Base-by-base conservation (phyloP, 768 basidiomycete species). In the Scleroderma bovista region DNA sequence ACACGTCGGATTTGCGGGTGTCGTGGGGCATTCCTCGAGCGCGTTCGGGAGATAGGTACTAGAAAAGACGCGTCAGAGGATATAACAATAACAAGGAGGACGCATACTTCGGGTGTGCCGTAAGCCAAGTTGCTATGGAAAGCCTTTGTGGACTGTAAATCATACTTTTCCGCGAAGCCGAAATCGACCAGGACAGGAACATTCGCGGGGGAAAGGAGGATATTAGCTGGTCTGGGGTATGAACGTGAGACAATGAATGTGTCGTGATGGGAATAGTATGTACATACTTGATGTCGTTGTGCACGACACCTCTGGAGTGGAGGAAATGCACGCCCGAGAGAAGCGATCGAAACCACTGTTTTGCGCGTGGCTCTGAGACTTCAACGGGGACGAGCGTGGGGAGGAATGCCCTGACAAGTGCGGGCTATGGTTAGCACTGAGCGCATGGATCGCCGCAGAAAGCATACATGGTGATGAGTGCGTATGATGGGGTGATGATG, bases 31-130 rank as follows among this genome's bases (percentile, higher is more conserved):
- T 73, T 8, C 93, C 93, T 32, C 84, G 79, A 2, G 95, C 93
- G 4, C 96, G 83, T 66, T 94, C 89, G 0, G 95, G 94, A 7
- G 89, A 86, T 7, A 97, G 81, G 67, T 97, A 98, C 86, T 93
- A 53, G 26, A 23, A 7, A 20, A 24, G 1, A n/a, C 20, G 39
- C 39, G 17, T 10, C 44, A 19, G 43, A 9, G 41, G 48, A 39
- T 26, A 5, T 17, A 2, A 39, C 26, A 26, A 20, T n/a, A 33
- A 17, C 6, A n/a, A 44, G 10, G 43, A 17, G 24, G 12, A 46
- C 52, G 61, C 66, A 51, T 63, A 90, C 88, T 73, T 95, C 93
- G 23, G 93, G 93, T 3, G 94, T 98, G 6, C 93, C 95, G 61
- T 89, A 89, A 1, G 88, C 80, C 41, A 91, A 75, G 59, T 88